These are phyloP conservation scores for Oemleria cerasiformis DNA, from an alignment of 306 rosid genomes.

Conservation along the genomic window DNA sequence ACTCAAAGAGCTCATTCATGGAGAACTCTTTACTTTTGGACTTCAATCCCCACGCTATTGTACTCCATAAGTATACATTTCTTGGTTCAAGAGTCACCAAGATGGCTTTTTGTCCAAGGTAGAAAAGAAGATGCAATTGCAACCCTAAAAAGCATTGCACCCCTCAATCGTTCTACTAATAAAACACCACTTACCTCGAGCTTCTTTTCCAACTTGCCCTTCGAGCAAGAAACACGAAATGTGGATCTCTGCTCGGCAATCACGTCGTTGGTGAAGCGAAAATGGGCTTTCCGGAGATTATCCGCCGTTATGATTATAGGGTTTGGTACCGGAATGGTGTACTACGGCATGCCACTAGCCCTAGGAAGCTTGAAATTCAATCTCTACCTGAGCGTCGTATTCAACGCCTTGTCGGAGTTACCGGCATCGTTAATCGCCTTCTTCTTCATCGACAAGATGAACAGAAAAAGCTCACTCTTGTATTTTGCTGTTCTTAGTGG, in stretches of 20 bases:
- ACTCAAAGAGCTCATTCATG: slow-evolving; percentile 32
- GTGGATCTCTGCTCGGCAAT: slow-evolving; percentile 37
- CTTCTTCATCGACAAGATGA: slow-evolving; percentile 35
- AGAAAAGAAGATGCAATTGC: slow-evolving; percentile 46
- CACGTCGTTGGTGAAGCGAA: slow-evolving; percentile 27
- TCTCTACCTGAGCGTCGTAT: slow-evolving; percentile 49
- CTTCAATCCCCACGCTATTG: slow-evolving; percentile 43
- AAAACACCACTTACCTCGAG: slow-evolving; percentile 13
- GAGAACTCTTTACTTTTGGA: slow-evolving; percentile 53
- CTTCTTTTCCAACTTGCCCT: slow-evolving; percentile 21
- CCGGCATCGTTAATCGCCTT: slow-evolving; percentile 42
- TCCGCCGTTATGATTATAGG: slow-evolving; percentile 27
- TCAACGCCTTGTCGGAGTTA: slow-evolving; percentile 63
- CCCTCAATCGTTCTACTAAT: slow-evolving; percentile 17
- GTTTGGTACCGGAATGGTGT: slow-evolving; percentile 51
- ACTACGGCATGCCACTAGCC: slow-evolving; percentile 67
- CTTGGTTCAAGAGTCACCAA: slow-evolving; percentile 52
- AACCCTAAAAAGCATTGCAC: slow-evolving; percentile 26
- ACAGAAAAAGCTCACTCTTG: slow-evolving; percentile 40
- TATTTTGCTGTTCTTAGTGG: slow-evolving; percentile 33
- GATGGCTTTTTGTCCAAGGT: slow-evolving; percentile 61
- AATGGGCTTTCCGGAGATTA: slow-evolving; percentile 49
- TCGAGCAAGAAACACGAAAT: slow-evolving; percentile 23
- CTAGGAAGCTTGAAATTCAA: slow-evolving; percentile 45
- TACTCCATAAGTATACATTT: slow-evolving; percentile 32